Conservation (phyloP, 306 rosid species). For the Boehmeria nivea region DNA sequence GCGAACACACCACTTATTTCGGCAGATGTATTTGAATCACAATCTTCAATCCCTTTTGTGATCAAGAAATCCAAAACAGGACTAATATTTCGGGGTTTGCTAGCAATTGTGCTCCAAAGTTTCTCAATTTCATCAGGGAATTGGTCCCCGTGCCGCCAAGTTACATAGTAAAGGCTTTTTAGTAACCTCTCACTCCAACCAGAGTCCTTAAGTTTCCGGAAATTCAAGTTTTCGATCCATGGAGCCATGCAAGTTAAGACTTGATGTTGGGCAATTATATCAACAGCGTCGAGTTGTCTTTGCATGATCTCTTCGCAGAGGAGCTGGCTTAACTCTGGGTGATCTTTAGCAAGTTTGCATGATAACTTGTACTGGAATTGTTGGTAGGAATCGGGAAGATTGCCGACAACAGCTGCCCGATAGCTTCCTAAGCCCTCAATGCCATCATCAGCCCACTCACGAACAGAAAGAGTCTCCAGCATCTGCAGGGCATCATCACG, state of each 20-base stretch:
- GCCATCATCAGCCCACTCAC: constrained; percentile 99
- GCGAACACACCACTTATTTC: constrained; percentile 99
- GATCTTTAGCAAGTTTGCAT: constrained; percentile 98
- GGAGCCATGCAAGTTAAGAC: constrained; percentile 99
- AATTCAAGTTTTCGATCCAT: constrained; percentile 98
- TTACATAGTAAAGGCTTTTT: constrained; percentile 95
- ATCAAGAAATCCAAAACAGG: constrained; percentile 98
- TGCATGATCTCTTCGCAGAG: constrained; percentile 99
- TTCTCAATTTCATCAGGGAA: constrained; percentile 99
- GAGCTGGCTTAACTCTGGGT: constrained; percentile 95
- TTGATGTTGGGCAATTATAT: constrained; percentile 99
- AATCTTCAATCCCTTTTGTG: constrained; percentile 98
- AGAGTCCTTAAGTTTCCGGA: constrained; percentile 93
- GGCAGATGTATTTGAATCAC: constrained; percentile 97
- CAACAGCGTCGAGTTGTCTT: constrained; percentile 99
- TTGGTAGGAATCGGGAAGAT: constrained; percentile 99
- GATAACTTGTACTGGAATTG: constrained; percentile 99
- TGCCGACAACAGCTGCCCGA: constrained; percentile 99
- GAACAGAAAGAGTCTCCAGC: constrained; percentile 98
- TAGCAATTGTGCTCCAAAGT: constrained; percentile 99
- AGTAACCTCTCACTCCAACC: constrained; percentile 96
- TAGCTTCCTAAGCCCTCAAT: constrained; percentile 90
- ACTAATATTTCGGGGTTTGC: constrained; percentile 95
- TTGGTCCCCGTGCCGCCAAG: constrained; percentile 97
- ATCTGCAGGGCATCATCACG: constrained; percentile 99